Evolutionary conservation across 75 land plant species (phyloP), one percentile per base, ranked within the genome.

Genomic region (Sequoiadendron giganteum): DNA sequence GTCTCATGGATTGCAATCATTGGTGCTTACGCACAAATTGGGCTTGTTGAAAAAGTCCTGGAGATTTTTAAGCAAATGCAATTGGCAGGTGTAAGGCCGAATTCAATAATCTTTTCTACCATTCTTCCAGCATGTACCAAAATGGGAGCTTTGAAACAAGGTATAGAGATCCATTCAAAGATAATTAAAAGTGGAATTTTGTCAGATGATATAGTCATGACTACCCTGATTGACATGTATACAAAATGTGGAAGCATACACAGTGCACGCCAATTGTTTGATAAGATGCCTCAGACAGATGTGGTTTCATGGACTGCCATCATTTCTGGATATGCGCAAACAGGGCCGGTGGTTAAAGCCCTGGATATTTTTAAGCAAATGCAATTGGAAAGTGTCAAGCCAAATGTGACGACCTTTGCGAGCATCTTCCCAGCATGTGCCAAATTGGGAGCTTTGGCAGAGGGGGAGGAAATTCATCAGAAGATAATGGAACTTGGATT

Each of bases 1-100:
- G 89, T 88, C 10, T 88, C 89, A 36, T 88, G 89, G 89, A 88
- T 42, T 34, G 87, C 89, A 38, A 52, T 88, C 18, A 83, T 88
- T 15, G 36, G 68, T 54, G 89, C 15, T 10, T 88, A 84, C 84
- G 54, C 77, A 0, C 87, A 84, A 13, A 56, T 0, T 83, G 89
- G 89, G 10, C 48, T 48, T 84, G 42, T 34, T 39, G 21, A 43
- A 36, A 10, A 88, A 38, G 89, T 87, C 34, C 40, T 88, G 32
- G 55, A 34, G 34, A 43, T 54, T 10, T 85, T 88, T 65, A 30
- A 25, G 7, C 25, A n/a, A 42, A 88, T 88, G 89, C 85, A 84
- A n/a, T 10, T n/a, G 8, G 73, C 85, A 18, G 89, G 89, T 32
- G 36, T 88, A 56, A 38, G 38, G 11, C 87, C 89, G 16, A 58